phyloP scores from a whole-genome alignment of 345 rosid genomes.

The Bruguiera parviflora region DNA sequence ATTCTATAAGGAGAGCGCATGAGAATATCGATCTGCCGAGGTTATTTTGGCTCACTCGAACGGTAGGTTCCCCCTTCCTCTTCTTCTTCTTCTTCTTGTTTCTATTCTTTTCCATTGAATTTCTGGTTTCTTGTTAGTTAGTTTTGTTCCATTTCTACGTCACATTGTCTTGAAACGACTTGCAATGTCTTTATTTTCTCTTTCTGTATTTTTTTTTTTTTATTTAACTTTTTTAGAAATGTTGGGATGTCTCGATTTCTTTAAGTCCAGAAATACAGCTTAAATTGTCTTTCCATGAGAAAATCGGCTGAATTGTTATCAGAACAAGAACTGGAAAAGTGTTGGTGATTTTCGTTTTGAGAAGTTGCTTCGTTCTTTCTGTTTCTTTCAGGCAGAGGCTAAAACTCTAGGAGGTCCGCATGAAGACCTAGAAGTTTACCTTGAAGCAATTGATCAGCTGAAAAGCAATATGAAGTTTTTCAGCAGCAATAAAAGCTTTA shows the following conservation, averaged over 20 bases:
- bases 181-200: too few species aligned
- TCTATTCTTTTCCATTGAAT: not conserved
- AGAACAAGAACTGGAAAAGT: too few species aligned
- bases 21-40: conserved; percentile 87
- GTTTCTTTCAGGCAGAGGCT: conserved; percentile 68
- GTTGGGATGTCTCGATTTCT: too few species aligned
- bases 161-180: too few species aligned
- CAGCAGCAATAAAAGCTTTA: conserved; percentile 54
- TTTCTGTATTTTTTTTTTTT: too few species aligned
- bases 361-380: not conserved
- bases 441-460: conserved; percentile 91
- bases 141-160: not conserved
- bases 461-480: conserved; percentile 64
- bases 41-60: conserved; percentile 63
- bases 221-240: not conserved
- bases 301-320: too few species aligned
- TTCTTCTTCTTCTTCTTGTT: too few species aligned
- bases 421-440: conserved; percentile 82
- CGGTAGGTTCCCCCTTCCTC: conserved; percentile 31
- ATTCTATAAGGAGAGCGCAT: conserved; percentile 82
- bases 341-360: not conserved
- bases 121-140: not conserved
- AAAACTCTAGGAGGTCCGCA: conserved; percentile 95
- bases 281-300: not conserved
- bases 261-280: not conserved